Evolutionary conservation across 345 rosid genomes (phyloP), one percentile per base, ranked within the genome.

Genomic region (Tarenaya hassleriana): DNA sequence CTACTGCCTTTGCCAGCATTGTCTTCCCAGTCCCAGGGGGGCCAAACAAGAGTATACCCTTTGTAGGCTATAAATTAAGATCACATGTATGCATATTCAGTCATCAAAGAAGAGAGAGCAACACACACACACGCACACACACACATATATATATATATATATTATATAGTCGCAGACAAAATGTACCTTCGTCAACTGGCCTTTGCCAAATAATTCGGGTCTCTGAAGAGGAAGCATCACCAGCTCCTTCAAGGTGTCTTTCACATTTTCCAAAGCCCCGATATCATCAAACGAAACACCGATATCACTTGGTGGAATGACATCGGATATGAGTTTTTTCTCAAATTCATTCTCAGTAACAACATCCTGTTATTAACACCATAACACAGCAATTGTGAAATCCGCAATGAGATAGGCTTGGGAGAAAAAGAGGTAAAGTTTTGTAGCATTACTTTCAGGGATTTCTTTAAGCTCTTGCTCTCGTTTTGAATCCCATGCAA

Each of bases 1-100:
- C 97, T 67, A 94, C 99, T 24, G 99, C 99, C 71, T 94, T 94
- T 7, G 99, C 99, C 47, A 94, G 81, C 99, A 94, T 94, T 42
- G 99, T 94, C 75, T 94, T 94, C 14, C 99, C 99, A 32, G 99
- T 94, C 56, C 99, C 99, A 71, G 99, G 99, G 51, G 99, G 99
- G 61, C 99, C 99, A 73, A 94, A 94, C 40, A 94, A 77, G 68
- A 94, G 68, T 48, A 94, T 94, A 55, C 99, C 99, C 67, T 94
- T 94, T 48, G 97, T 88, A 48, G 99, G 99, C 99, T 94, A 82
- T 50, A 37, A 21, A 27, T 43, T 47, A 18, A 47, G 27, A 63
- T 3, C 45, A 51, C 16, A 31, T 38, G 47, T 21, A 47, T 38
- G 47, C 17, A 47, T 17, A 41, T 43, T 47, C 21, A 17, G 47